Conservation (phyloP, 495 filamentous ascomycete genomes). For the Trichoderma asperelloides region DNA sequence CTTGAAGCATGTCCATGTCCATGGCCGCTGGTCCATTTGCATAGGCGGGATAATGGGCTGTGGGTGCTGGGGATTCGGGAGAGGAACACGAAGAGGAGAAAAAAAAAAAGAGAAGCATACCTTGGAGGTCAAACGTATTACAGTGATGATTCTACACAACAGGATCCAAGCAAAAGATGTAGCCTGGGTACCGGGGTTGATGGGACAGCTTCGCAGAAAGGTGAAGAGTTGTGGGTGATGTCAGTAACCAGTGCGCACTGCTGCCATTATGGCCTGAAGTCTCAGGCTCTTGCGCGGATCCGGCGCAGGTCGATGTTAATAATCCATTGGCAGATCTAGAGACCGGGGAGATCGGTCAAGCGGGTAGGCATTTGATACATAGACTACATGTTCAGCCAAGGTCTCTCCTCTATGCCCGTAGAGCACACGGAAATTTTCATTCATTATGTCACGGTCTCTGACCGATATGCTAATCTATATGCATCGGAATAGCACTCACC, state of each 20-base stretch:
- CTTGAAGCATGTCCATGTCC: neutral
- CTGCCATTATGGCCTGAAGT: constrained; percentile 8
- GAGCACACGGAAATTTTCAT: too few species aligned
- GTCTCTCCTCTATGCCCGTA: too few species aligned
- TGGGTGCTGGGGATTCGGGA: neutral
- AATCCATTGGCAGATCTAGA: neutral
- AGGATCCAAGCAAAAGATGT: neutral
- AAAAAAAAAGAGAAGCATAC: neutral
- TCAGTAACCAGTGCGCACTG: constrained; percentile 11
- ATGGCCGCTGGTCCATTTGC: neutral
- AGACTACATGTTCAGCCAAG: too few species aligned
- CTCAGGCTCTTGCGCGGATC: neutral
- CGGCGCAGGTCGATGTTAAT: neutral
- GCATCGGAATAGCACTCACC: too few species aligned
- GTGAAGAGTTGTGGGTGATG: constrained; percentile 12
- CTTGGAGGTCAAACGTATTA: neutral
- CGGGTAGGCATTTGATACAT: neutral
- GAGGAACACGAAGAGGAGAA: neutral
- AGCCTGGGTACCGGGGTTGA: neutral
- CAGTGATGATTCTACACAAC: neutral
- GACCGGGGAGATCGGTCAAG: neutral
- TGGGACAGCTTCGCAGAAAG: neutral
- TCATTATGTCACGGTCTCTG: too few species aligned
- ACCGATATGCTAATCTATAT: too few species aligned
- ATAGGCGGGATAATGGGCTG: neutral